phyloP scores from a whole-genome alignment of 2,329 filamentous ascomycete genomes.

The Ophiocordyceps polyrhachis-furcata region DNA sequence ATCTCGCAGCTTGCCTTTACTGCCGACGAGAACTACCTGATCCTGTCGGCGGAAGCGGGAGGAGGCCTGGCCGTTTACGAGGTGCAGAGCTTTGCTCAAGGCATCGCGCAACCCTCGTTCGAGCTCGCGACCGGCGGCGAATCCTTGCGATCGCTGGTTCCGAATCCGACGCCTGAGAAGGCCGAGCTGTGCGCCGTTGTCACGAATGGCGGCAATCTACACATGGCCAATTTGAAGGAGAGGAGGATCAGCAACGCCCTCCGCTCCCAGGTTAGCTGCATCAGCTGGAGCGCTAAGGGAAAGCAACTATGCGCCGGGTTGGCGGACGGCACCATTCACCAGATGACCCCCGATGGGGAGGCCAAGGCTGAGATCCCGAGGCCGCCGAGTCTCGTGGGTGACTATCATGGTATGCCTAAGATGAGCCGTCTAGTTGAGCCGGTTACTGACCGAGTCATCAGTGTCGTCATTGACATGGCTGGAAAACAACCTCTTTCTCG shows the following conservation, averaged over 20 bases:
- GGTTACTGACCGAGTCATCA: constrained; percentile 9
- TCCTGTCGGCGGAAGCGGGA: constrained; percentile 64
- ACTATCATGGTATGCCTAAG: constrained; percentile 45
- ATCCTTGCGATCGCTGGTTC: constrained; percentile 52
- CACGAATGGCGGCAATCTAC: constrained; percentile 59
- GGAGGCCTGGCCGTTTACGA: constrained; percentile 75
- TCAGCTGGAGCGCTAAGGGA: constrained; percentile 81
- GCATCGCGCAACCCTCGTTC: constrained; percentile 48
- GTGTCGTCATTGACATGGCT: constrained; percentile 77
- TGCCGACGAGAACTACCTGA: constrained; percentile 67
- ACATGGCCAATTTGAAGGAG: constrained; percentile 65
- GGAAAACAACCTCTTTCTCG: constrained; percentile 68
- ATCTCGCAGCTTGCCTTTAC: constrained; percentile 84
- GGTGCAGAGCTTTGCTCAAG: constrained; percentile 46
- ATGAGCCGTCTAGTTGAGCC: background rate
- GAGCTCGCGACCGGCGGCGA: constrained; percentile 62
- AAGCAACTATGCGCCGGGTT: constrained; percentile 85
- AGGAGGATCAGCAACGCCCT: constrained; percentile 43
- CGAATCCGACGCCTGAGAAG: constrained; percentile 61
- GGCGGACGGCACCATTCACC: constrained; percentile 58
- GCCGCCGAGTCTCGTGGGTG: constrained; percentile 43
- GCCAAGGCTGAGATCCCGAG: constrained; percentile 63
- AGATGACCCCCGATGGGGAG: constrained; percentile 68
- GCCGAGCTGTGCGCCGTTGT: constrained; percentile 66
- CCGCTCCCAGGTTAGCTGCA: constrained; percentile 59